phyloP scores from a whole-genome alignment of 495 filamentous ascomycete species.

The Neurospora tetrasperma region DNA sequence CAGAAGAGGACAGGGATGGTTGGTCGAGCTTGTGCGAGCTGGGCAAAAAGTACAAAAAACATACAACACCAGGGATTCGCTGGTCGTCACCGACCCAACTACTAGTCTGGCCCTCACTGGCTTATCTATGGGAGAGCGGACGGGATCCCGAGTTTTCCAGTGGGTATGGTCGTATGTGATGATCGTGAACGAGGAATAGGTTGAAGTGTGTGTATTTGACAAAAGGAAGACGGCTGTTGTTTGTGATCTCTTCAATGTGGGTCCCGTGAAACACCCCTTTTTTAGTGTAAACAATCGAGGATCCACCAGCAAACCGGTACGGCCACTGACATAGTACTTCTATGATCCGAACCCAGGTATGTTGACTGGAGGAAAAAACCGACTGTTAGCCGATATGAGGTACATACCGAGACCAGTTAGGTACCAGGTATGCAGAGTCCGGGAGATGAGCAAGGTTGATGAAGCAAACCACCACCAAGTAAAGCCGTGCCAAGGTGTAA shows the following conservation, averaged over 20 bases:
- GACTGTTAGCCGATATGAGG: not conserved
- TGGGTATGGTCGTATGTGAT: not conserved
- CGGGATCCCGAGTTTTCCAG: slow-evolving; percentile 38
- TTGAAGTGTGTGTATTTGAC: not conserved
- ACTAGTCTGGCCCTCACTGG: slow-evolving; percentile 7
- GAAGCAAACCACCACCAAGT: not conserved
- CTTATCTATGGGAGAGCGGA: slow-evolving; percentile 32
- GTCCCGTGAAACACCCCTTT: not conserved
- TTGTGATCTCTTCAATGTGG: not conserved
- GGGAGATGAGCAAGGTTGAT: not conserved
- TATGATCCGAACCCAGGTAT: not conserved
- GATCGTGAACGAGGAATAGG: not conserved
- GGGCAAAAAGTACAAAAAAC: slow-evolving; percentile 8
- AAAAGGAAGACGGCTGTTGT: not conserved
- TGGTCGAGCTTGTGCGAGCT: not conserved
- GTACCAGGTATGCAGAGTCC: not conserved
- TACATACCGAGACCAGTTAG: not conserved
- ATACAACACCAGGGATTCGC: slow-evolving; percentile 27
- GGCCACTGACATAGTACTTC: not conserved
- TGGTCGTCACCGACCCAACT: slow-evolving; percentile 24
- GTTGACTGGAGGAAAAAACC: not conserved
- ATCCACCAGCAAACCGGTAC: not conserved
- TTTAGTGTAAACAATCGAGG: not conserved
- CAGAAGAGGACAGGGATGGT: not conserved
- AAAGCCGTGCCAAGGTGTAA: not conserved